These are phyloP conservation scores for Sclerotinia borealis DNA, from an alignment of 2,329 filamentous ascomycete genomes.

Conservation along the genomic window DNA sequence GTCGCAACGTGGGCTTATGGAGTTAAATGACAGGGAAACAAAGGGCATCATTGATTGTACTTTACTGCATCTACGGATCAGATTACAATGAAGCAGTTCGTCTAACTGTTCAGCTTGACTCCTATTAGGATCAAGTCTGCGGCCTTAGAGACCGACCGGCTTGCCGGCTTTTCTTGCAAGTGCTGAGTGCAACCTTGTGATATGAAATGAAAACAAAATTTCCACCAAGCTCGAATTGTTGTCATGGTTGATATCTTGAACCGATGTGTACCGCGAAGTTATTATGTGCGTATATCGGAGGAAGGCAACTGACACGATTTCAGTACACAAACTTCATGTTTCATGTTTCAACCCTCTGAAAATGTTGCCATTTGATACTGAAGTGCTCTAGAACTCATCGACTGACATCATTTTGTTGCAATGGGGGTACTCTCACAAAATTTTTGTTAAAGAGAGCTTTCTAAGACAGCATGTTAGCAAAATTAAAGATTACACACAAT, in stretches of 20 bases:
- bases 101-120: constrained; percentile 42
- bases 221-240: neutral
- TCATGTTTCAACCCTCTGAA: neutral
- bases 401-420: neutral
- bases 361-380: no score
- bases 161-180: constrained; percentile 50
- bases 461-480: neutral
- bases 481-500: neutral
- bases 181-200: constrained; percentile 13
- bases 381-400: neutral
- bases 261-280: neutral
- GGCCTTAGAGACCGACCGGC: constrained; percentile 72
- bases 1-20: constrained; percentile 23
- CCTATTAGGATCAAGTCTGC: constrained; percentile 49
- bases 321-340: no score
- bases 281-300: neutral
- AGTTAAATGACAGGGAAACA: constrained; percentile 25
- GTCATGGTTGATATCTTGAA: neutral
- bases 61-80: constrained; percentile 31
- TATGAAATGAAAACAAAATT: neutral
- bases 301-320: neutral
- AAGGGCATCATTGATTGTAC: constrained; percentile 27
- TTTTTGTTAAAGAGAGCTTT: neutral
- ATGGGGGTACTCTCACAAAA: neutral
- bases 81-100: constrained; percentile 39